phyloP scores from a whole-genome alignment of 2,329 filamentous ascomycete species.

The Epichloe elymi region DNA sequence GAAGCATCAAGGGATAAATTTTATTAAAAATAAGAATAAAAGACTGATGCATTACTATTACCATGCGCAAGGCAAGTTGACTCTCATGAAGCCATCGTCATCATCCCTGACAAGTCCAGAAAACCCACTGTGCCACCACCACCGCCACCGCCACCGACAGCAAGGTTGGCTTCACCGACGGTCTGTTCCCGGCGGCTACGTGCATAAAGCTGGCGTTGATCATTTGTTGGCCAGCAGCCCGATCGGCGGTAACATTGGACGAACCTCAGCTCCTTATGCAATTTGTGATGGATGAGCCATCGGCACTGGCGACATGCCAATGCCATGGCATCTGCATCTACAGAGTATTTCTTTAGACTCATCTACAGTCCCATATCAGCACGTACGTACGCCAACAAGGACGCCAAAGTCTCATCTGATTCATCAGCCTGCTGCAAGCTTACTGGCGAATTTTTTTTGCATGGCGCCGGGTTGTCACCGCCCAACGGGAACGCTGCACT shows the following conservation, averaged over 20 bases:
- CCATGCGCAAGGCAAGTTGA: not conserved
- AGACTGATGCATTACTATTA: not conserved
- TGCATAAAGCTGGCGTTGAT: constrained; percentile 9
- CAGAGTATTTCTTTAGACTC: not conserved
- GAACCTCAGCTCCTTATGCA: constrained; percentile 1
- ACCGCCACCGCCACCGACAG: constrained; percentile 5
- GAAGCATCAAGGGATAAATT: not conserved
- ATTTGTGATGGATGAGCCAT: constrained; percentile 2
- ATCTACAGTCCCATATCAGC: not conserved
- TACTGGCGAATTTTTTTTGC: not conserved
- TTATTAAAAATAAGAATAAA: not conserved
- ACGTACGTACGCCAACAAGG: not conserved
- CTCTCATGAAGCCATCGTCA: constrained; percentile 5
- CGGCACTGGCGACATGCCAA: not conserved
- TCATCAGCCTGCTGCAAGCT: not conserved
- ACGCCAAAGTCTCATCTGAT: not conserved
- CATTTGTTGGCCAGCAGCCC: constrained; percentile 9
- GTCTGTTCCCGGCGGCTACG: constrained; percentile 10
- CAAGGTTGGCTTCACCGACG: constrained; percentile 10
- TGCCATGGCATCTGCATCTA: not conserved
- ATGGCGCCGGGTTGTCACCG: not conserved
- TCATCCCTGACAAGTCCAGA: not conserved
- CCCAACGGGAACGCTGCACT: not conserved
- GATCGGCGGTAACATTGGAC: constrained; percentile 5
- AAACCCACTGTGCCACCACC: constrained; percentile 4